phyloP scores from a whole-genome alignment of 2,329 filamentous ascomycete genomes.

The Verticillium isaacii region DNA sequence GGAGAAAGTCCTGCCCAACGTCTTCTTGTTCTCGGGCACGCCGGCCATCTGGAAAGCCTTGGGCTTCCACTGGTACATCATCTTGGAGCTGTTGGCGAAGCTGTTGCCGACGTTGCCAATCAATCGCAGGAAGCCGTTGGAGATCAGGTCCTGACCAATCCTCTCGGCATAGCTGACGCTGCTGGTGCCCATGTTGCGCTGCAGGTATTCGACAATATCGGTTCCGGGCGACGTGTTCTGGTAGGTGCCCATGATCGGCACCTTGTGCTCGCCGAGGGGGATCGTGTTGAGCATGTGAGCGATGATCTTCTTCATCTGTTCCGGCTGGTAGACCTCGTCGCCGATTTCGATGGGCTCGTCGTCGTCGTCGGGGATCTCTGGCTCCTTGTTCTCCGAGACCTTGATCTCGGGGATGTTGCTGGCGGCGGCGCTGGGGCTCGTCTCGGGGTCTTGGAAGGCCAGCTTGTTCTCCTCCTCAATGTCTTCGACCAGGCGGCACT shows the following conservation, averaged over 20 bases:
- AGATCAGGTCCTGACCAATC: constrained; percentile 89
- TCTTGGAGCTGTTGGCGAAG: constrained; percentile 94
- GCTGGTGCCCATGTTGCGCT: constrained; percentile 77
- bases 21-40: constrained; percentile 79
- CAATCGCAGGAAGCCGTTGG: constrained; percentile 79
- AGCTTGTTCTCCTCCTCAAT: constrained; percentile 98
- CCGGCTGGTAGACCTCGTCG: constrained; percentile 77
- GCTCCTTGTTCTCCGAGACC: constrained; percentile 64
- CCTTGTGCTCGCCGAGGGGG: constrained; percentile 85
- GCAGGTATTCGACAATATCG: constrained; percentile 93
- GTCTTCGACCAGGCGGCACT: constrained; percentile 92
- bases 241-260: constrained; percentile 92
- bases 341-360: constrained; percentile 84
- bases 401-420: constrained; percentile 79
- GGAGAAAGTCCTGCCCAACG: constrained; percentile 70
- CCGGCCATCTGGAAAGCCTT: constrained; percentile 87
- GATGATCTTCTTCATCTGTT: constrained; percentile 88
- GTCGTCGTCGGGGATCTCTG: constrained; percentile 57
- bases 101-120: constrained; percentile 92
- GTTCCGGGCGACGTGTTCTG: constrained; percentile 86
- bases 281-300: constrained; percentile 82
- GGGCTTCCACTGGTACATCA: constrained; percentile 96
- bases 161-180: constrained; percentile 88
- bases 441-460: constrained; percentile 83
- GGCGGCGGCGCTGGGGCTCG: constrained; percentile 61